Conservation (phyloP, 2,329 filamentous ascomycete species). For the Cryoendolithus antarcticus region DNA sequence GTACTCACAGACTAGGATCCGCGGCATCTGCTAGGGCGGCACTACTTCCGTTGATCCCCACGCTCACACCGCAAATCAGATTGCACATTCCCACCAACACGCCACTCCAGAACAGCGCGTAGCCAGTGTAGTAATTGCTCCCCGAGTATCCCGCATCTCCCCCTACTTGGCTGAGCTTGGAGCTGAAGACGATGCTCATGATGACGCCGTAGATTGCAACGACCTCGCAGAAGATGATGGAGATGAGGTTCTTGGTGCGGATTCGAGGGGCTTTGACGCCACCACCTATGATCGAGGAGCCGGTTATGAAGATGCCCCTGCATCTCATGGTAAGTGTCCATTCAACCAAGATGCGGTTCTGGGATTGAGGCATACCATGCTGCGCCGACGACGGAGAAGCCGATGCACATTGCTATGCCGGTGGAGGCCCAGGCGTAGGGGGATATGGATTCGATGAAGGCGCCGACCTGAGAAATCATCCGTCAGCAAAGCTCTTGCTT, state of each 20-base stretch:
- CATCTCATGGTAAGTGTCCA: background rate
- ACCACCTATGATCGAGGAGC: constrained; percentile 90
- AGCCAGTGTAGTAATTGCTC: constrained; percentile 86
- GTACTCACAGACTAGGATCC: constrained; percentile 69
- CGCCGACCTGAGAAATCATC: constrained; percentile 53
- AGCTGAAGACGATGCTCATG: constrained; percentile 96
- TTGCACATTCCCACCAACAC: constrained; percentile 93
- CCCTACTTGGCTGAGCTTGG: constrained; percentile 61
- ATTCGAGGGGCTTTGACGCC: constrained; percentile 95
- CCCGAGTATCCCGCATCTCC: constrained; percentile 57
- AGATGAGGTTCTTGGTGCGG: constrained; percentile 98
- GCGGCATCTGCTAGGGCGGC: constrained; percentile 93
- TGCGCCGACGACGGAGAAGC: constrained; percentile 88
- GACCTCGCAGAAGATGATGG: constrained; percentile 99
- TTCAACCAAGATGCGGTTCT: background rate
- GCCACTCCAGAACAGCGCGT: constrained; percentile 89
- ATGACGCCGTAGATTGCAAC: constrained; percentile 99
- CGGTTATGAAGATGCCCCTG: constrained; percentile 98
- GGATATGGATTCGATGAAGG: constrained; percentile 86
- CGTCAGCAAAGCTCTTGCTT: background rate
- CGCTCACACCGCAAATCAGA: constrained; percentile 85
- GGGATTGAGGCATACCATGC: constrained; percentile 59
- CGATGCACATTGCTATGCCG: constrained; percentile 89
- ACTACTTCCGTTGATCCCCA: constrained; percentile 96
- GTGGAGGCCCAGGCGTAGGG: constrained; percentile 87